Evolutionary conservation across 2,329 filamentous ascomycete genomes (phyloP), one percentile per base, ranked within the genome.

Genomic region (Colletotrichum liaoningense): DNA sequence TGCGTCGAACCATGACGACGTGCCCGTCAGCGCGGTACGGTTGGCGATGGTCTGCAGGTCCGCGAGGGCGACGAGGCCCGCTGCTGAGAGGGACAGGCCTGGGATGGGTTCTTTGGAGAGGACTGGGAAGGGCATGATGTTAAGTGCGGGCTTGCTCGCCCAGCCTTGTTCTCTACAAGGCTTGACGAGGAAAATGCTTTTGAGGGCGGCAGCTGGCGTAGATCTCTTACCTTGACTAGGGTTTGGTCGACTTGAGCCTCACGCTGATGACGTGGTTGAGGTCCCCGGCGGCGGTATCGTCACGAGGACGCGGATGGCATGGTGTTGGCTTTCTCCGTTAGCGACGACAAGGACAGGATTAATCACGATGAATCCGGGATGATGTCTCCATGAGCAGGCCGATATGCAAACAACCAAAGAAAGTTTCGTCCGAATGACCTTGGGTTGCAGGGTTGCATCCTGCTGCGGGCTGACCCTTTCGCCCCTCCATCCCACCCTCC

Each of bases 1-100:
- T 8, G 83, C 82, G 78, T 92, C 90, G 0, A 90, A 81, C 83
- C 88, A 88, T 2, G 86, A 87, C 1, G 89, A 87, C 3, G 88
- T 88, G 30, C 90, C 90, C 2, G 85, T 86, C 57, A 91, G 83
- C 19, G 85, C 86, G 2, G 90, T 92, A 7, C 89, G 86, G 59
- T 87, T 83, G 6, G 88, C 87, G 30, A 91, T 83, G 2, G 88
- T 90, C 46, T 84, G 83, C 52, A 92, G 84, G 73, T 92, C 89
- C 4, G 90, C 90, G 19, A 92, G 86, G 8, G 88, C 88, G 26
- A 92, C 81, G 9, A 92, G 84, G 8, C 89, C 90, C 9, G 86
- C 86, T 1, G 88, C 85, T 0, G 86, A 87, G 76, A 89, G 81
- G 3, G 83, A 79, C 63, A 89, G 78, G 28, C 77, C 76, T 1